Evolutionary conservation across 257 asterid species (phyloP).

Genomic region (Jasminum sambac): DNA sequence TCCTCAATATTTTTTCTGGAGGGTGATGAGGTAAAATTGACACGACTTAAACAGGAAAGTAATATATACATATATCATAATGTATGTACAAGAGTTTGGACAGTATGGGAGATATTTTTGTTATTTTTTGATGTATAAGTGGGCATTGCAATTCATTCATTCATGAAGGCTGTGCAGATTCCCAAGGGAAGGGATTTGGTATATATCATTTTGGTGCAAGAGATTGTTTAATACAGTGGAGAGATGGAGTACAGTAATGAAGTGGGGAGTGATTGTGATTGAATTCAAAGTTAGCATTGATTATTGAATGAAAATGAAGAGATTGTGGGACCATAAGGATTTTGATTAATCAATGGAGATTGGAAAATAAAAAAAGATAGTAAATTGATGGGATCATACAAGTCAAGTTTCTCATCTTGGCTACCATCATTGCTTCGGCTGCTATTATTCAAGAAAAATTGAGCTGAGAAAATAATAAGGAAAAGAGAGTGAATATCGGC

Average conservation of each 20-base stretch:
- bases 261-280: conserved; percentile 40
- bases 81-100: conserved; percentile 40
- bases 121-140: conserved; percentile 34
- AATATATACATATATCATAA: conserved; percentile 23
- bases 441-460: background rate
- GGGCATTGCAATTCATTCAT: conserved; percentile 37
- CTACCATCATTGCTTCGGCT: conserved; percentile 33
- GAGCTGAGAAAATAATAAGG: background rate
- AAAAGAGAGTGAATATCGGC: conserved; percentile 20
- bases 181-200: conserved; percentile 82
- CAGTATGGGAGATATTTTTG: conserved; percentile 26
- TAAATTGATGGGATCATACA: conserved; percentile 16
- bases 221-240: conserved; percentile 45
- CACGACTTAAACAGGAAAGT: conserved; percentile 58
- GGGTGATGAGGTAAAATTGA: conserved; percentile 39
- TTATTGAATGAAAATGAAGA: conserved; percentile 30
- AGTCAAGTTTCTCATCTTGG: conserved; percentile 35
- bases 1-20: conserved; percentile 52
- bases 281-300: conserved; percentile 50
- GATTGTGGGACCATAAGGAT: conserved; percentile 41
- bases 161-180: conserved; percentile 61
- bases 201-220: conserved; percentile 45
- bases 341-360: conserved; percentile 30
- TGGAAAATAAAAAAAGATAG: conserved; percentile 18
- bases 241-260: conserved; percentile 31